Conservation (phyloP, 768 basidiomycete genomes). For the Hericium coralloides region DNA sequence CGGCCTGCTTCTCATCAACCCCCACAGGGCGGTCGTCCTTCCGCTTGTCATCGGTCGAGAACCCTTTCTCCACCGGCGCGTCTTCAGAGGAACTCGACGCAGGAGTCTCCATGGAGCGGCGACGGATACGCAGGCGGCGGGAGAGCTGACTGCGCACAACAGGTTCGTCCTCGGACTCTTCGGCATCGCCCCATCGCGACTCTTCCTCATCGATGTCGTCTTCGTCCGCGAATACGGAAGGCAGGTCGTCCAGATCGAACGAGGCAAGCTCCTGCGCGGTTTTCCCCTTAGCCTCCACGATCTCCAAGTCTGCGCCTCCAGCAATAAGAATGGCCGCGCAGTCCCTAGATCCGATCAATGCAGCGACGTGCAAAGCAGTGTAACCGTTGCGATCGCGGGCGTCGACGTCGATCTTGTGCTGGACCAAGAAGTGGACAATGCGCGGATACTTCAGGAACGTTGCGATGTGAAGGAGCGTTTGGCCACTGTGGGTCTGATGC, state of each 20-base stretch:
- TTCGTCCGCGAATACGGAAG: slow-evolving; percentile 15
- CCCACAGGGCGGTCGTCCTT: slow-evolving; percentile 10
- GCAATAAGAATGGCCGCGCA: slow-evolving; percentile 63
- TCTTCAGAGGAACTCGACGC: slow-evolving; percentile 2
- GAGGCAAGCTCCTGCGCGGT: slow-evolving; percentile 53
- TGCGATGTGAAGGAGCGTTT: slow-evolving; percentile 86
- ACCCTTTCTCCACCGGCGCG: neutral
- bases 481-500: slow-evolving; percentile 59
- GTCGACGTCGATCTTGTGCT: slow-evolving; percentile 70
- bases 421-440: slow-evolving; percentile 64
- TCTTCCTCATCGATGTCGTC: slow-evolving; percentile 38
- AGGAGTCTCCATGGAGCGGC: slow-evolving; percentile 4
- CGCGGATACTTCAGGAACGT: slow-evolving; percentile 67
- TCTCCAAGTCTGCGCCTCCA: slow-evolving; percentile 72
- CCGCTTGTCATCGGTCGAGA: slow-evolving; percentile 5
- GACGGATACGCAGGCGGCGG: slow-evolving; percentile 5
- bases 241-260: slow-evolving; percentile 35
- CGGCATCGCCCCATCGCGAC: slow-evolving; percentile 59
- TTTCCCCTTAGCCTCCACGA: slow-evolving; percentile 65
- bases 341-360: slow-evolving; percentile 48
- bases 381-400: slow-evolving; percentile 83
- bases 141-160: slow-evolving; percentile 6
- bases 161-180: slow-evolving; percentile 44
- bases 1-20: slow-evolving; percentile 25
- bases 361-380: slow-evolving; percentile 85